These are phyloP conservation scores for Yamadazyma dendronema DNA, from an alignment of 1,139 yeast species.

Conservation along the genomic window DNA sequence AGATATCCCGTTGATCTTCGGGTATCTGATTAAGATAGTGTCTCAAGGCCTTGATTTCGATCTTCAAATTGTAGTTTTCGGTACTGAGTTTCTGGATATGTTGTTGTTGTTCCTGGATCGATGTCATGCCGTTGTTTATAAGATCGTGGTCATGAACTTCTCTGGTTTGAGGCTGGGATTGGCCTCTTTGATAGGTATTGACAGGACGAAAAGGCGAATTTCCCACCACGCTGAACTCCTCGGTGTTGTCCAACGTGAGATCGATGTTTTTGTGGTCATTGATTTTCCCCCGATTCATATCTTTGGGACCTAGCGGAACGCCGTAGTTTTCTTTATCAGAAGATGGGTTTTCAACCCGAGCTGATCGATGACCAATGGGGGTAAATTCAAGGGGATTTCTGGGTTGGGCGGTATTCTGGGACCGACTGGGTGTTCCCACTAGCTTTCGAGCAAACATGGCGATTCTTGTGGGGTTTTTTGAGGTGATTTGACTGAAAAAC, in stretches of 20 bases:
- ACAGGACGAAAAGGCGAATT: slow-evolving; percentile 9
- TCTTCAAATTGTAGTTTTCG: slow-evolving; percentile 62
- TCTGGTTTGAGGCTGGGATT: neutral
- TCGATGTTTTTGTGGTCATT: slow-evolving; percentile 16
- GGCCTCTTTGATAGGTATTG: neutral
- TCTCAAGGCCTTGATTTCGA: slow-evolving; percentile 55
- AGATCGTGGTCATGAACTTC: slow-evolving; percentile 3
- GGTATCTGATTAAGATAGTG: slow-evolving; percentile 49
- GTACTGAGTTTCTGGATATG: slow-evolving; percentile 48
- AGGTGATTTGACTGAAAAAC: slow-evolving; percentile 1
- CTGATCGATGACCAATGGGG: slow-evolving; percentile 33
- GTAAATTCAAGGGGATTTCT: slow-evolving; percentile 34
- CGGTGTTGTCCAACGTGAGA: slow-evolving; percentile 35
- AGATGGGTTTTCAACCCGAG: neutral
- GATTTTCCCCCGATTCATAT: slow-evolving; percentile 10
- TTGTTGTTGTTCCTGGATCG: slow-evolving; percentile 55
- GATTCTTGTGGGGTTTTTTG: neutral
- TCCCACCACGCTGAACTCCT: slow-evolving; percentile 16
- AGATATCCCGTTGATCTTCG: slow-evolving; percentile 35
- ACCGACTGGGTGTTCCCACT: slow-evolving; percentile 26
- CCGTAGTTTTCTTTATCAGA: slow-evolving; percentile 8
- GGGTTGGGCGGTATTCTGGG: slow-evolving; percentile 4
- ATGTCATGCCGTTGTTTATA: slow-evolving; percentile 15
- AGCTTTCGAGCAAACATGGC: slow-evolving; percentile 12
- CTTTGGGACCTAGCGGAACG: slow-evolving; percentile 11